These are phyloP conservation scores for Gossypium bickii DNA, from an alignment of 345 rosid genomes.

Conservation along the genomic window DNA sequence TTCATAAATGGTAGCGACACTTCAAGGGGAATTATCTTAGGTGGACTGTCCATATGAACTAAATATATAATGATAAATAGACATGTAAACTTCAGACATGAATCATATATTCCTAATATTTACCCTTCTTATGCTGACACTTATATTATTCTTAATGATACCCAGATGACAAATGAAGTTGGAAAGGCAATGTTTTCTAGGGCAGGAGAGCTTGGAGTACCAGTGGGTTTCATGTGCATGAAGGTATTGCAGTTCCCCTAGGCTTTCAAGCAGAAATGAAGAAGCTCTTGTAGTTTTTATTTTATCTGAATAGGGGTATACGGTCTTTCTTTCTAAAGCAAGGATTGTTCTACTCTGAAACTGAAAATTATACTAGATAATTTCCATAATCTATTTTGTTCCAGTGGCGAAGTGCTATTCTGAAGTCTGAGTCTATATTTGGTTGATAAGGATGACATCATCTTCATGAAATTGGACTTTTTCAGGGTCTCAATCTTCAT, in stretches of 20 bases:
- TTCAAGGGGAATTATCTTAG: not conserved
- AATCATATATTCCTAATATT: not conserved
- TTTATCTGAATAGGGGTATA: not conserved
- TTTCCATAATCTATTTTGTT: slow-evolving; percentile 1
- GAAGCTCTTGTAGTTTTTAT: not conserved
- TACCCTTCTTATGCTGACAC: not conserved
- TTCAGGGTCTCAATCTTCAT: slow-evolving; percentile 81
- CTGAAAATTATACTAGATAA: too few relatives aligned
- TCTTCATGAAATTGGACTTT: slow-evolving; percentile 6
- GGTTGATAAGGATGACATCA: not conserved
- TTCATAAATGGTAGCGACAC: not conserved
- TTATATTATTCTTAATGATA: not conserved
- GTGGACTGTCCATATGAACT: not conserved
- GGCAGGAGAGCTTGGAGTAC: slow-evolving; percentile 88
- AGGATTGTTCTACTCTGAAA: not conserved
- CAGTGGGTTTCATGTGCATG: slow-evolving; percentile 95
- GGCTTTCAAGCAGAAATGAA: not conserved
- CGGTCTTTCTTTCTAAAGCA: not conserved
- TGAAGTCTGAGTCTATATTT: not conserved
- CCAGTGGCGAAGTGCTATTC: not conserved
- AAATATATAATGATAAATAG: not conserved
- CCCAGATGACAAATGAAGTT: slow-evolving; percentile 80
- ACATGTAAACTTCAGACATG: not conserved
- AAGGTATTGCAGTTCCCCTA: slow-evolving; percentile 44
- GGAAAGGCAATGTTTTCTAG: slow-evolving; percentile 82